A percentile compares a stretch with the other conserved stretches of the same genome.
These are phyloP conservation scores for Endothia cerciana DNA, from an alignment of 2,329 filamentous ascomycete species.

Conservation along the genomic window DNA sequence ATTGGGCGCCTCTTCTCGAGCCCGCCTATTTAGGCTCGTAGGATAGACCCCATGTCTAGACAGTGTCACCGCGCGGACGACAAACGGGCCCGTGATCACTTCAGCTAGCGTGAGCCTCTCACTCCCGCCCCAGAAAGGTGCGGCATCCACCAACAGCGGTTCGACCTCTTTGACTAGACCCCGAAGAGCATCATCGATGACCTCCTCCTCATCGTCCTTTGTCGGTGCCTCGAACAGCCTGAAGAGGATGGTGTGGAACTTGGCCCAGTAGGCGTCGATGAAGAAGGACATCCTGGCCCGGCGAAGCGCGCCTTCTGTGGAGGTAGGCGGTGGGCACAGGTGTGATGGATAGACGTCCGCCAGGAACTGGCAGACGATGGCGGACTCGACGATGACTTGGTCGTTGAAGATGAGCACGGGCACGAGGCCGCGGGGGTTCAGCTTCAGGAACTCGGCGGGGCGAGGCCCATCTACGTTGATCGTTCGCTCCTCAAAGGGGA, in stretches of 20 bases:
- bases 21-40: constrained; percentile 44
- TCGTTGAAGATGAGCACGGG: constrained; percentile 68
- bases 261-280: constrained; percentile 67
- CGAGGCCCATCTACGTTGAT: constrained; percentile 71
- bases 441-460: constrained; percentile 69
- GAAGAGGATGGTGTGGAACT: constrained; percentile 54
- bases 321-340: constrained; percentile 58
- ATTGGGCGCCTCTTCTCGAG: constrained; percentile 35
- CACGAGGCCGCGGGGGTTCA: constrained; percentile 77
- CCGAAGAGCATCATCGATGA: constrained; percentile 54
- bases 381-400: constrained; percentile 70
- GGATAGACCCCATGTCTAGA: constrained; percentile 57
- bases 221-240: constrained; percentile 46
- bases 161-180: constrained; percentile 70
- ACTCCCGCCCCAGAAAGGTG: constrained; percentile 64
- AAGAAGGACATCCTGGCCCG: constrained; percentile 72
- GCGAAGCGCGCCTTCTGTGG: constrained; percentile 54
- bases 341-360: constrained; percentile 69
- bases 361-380: constrained; percentile 68
- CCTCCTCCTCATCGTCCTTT: constrained; percentile 52
- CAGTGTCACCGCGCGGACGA: constrained; percentile 12
- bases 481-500: constrained; percentile 68
- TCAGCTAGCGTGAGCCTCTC: constrained; percentile 71
- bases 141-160: constrained; percentile 59
- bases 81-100: constrained; percentile 46